These are phyloP conservation scores for Ustilago tritici DNA, from an alignment of 1,284 basidiomycete genomes.

Conservation along the genomic window DNA sequence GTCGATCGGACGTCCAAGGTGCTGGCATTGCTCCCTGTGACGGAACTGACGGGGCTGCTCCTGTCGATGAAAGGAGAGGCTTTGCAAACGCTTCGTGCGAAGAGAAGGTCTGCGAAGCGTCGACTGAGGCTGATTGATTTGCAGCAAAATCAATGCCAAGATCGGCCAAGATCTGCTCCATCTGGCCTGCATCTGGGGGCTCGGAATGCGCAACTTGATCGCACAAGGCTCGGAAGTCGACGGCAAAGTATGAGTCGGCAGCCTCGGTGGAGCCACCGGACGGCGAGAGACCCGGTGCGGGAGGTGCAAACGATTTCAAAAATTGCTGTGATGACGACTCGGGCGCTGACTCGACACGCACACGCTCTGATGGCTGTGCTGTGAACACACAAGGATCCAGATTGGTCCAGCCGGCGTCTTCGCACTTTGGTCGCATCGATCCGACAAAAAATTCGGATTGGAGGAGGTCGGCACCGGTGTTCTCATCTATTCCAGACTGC, in stretches of 20 bases:
- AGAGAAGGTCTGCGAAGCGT: slow-evolving; percentile 7
- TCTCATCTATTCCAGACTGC: background rate
- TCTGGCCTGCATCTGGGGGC: slow-evolving; percentile 26
- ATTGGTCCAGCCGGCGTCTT: slow-evolving; percentile 10
- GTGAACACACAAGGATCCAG: slow-evolving; percentile 26
- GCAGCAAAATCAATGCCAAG: slow-evolving; percentile 28
- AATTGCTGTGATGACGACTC: background rate
- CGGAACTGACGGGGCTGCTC: slow-evolving; percentile 19
- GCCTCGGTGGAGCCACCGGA: slow-evolving; percentile 8
- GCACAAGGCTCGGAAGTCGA: slow-evolving; percentile 28
- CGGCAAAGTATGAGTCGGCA: slow-evolving; percentile 22
- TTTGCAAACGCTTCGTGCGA: slow-evolving; percentile 5
- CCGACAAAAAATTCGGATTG: slow-evolving; percentile 40
- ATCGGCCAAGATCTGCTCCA: slow-evolving; percentile 37
- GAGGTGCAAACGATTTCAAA: background rate
- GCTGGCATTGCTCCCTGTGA: slow-evolving; percentile 19
- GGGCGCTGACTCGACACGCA: slow-evolving; percentile 22
- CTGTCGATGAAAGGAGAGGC: background rate
- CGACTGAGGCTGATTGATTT: slow-evolving; percentile 9
- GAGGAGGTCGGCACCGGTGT: slow-evolving; percentile 12
- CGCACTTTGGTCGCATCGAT: slow-evolving; percentile 7
- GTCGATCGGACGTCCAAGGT: slow-evolving; percentile 21
- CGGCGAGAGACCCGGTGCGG: slow-evolving; percentile 9
- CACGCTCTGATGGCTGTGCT: slow-evolving; percentile 22
- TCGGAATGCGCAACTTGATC: slow-evolving; percentile 11